Evolutionary conservation across 2,329 filamentous ascomycete species (phyloP), one percentile per base, ranked within the genome.

Genomic region (Ceratocystis huliohia): DNA sequence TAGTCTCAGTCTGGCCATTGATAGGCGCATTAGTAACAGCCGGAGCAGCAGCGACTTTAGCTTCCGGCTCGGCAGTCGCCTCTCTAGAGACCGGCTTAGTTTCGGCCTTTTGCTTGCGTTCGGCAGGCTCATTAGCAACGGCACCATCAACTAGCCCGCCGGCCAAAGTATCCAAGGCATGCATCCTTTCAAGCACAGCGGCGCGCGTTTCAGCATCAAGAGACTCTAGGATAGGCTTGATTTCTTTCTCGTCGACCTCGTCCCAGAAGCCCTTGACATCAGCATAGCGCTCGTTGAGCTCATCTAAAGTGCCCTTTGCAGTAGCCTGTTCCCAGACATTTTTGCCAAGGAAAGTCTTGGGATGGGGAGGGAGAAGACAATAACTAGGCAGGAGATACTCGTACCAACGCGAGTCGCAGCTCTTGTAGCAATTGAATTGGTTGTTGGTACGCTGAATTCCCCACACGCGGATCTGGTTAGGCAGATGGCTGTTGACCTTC

Each of bases 351-450:
- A 84, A 96, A 69, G 89, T 95, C 69, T 88, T 87, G 0, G 92
- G 92, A 74, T 97, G 92, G 0, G 94, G 94, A 22, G 94, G 94
- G 41, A 99, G 78, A 71, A 99, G 89, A 66, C 89, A 91, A 76
- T 97, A 91, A 53, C 89, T 94, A 1, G 94, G 94, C 75, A 99
- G 89, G 64, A 99, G 80, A 74, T 99, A 99, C 78, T 99, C 94
- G 77, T 99, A 99, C 81, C 92, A 95, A 71, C 94, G 83, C 30
- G 91, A 96, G 76, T 99, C 94, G 76, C 93, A 96, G 66, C 89
- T 84, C 74, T 96, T 88, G 76, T 99, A 99, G 76, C 89, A 93
- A 75, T 89, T 96, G 79, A 97, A 99, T 70, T 86, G 85, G 70
- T 92, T 93, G 73, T 88, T 93, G 0, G 93, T 95, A 64, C 91